Base-by-base conservation (phyloP, 2,329 filamentous ascomycete genomes). In the Macrophomina pseudophaseolina region DNA sequence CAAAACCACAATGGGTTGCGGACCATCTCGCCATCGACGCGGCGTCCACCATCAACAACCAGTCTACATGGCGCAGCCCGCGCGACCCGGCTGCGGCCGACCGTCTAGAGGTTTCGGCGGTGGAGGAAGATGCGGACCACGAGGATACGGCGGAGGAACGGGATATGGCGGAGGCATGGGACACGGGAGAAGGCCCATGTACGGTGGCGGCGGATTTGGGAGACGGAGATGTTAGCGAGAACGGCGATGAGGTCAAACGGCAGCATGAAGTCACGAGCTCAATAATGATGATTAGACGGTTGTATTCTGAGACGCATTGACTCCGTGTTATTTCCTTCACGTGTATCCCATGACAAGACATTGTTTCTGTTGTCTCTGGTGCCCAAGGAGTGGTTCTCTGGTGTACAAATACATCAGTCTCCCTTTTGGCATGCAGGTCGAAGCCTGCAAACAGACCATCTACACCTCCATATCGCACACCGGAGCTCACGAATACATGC, bases 41-140 rank as follows among this genome's bases (percentile, higher is more conserved):
- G 28, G 42, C 23, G 12, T 5, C 56, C 23, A 46, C 9, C 40
- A 48, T 28, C 28, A 42, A 5, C 56, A 59, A 59, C 56, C 40
- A 12, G 40, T 59, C 28, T 44, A 46, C 38, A 59, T 35, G 28
- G 14, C 35, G 11, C 18, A 28, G 30, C 32, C 16, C 32, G 16
- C 14, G 28, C 49, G 18, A 11, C 53, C 18, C 7, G 33, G 18
- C 23, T 32, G 38, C 54, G 54, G 54, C 23, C 35, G 35, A 28
- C 35, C 53, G 11, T 23, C 54, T 5, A 51, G 18, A 14, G 48
- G 49, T 2, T 52, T 5, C n/a, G 49, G 11, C 9, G 40, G 40
- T 12, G 54, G 54, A 32, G 54, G 56, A 23, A 59, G 56, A 16
- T 59, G 56, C 30, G 56, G 54, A 9, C 38, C 54, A 12, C 54